These are phyloP conservation scores for Priceomyces medius DNA, from an alignment of 805 yeast genomes.

Conservation along the genomic window DNA sequence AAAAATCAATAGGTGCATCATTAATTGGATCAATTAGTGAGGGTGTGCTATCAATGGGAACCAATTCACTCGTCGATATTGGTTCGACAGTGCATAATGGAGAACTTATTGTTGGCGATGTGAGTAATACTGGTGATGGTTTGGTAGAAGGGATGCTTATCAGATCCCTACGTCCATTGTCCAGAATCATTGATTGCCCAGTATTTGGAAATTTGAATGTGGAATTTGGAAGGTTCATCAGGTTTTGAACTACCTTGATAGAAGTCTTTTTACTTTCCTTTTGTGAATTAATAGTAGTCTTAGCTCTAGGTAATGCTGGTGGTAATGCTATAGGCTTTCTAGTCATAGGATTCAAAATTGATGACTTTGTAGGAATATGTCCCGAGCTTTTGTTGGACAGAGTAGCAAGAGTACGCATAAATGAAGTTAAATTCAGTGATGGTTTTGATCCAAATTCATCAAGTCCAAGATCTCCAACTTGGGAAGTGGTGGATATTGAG, in stretches of 20 bases:
- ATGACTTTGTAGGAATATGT: constrained; percentile 3
- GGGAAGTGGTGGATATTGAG: constrained; percentile 26
- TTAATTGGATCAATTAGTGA: constrained; percentile 37
- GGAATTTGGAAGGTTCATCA: constrained; percentile 6
- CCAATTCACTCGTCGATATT: constrained; percentile 25
- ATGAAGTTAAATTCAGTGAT: constrained; percentile 5
- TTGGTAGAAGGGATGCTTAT: constrained; percentile 3
- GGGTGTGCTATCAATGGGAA: constrained; percentile 13
- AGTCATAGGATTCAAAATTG: constrained; percentile 11
- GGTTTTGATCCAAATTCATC: constrained; percentile 24
- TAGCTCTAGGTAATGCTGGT: constrained; percentile 12
- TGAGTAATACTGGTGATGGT: constrained; percentile 8
- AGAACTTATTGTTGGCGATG: constrained; percentile 35
- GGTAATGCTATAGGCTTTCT: constrained; percentile 15
- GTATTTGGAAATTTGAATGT: constrained; percentile 14
- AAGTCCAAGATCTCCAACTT: constrained; percentile 19
- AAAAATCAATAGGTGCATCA: constrained; percentile 39
- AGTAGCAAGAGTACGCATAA: neutral
- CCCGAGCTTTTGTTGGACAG: neutral
- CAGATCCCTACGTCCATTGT: neutral
- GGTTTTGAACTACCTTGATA: neutral
- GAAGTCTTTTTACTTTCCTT: neutral
- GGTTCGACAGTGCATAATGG: constrained; percentile 36
- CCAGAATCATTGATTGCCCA: neutral
- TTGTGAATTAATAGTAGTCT: neutral